These are phyloP conservation scores for Dictyophora rubrovolvata DNA, from an alignment of 768 basidiomycete species.

Conservation along the genomic window DNA sequence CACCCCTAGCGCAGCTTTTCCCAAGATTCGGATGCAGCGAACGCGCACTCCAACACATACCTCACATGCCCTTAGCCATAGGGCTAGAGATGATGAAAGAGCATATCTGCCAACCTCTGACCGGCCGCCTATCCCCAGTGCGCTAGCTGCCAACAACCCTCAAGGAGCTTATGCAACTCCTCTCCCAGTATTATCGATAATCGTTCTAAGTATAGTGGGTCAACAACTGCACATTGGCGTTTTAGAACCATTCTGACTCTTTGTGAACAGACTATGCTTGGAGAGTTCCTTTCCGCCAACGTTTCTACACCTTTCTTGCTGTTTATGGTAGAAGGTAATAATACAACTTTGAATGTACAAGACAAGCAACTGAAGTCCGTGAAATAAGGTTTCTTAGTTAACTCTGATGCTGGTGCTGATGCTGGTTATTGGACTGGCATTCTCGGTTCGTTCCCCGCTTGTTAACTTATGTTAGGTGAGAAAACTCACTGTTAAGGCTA, in stretches of 20 bases:
- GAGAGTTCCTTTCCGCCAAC: slow-evolving; percentile 90
- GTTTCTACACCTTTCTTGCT: slow-evolving; percentile 85
- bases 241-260: neutral
- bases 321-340: slow-evolving; percentile 82
- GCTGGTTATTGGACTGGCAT: slow-evolving; percentile 87
- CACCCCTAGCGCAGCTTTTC: neutral
- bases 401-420: slow-evolving; percentile 63
- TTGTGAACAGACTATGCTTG: slow-evolving; percentile 70
- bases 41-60: slow-evolving; percentile 2
- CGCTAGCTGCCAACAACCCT: slow-evolving; percentile 41
- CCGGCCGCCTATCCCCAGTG: slow-evolving; percentile 65
- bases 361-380: slow-evolving; percentile 15
- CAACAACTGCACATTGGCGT: slow-evolving; percentile 11
- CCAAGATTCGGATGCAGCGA: neutral
- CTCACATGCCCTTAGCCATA: neutral
- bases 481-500: slow-evolving; percentile 10
- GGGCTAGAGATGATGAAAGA: slow-evolving; percentile 3
- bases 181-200: slow-evolving; percentile 77
- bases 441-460: slow-evolving; percentile 42
- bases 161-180: slow-evolving; percentile 64
- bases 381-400: slow-evolving; percentile 48
- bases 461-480: slow-evolving; percentile 7
- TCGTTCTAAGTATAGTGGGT: slow-evolving; percentile 82
- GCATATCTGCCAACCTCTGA: slow-evolving; percentile 26
- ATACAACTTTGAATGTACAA: slow-evolving; percentile 16